Evolutionary conservation across 306 rosid genomes (phyloP).

Genomic region (Medicago ruthenica): DNA sequence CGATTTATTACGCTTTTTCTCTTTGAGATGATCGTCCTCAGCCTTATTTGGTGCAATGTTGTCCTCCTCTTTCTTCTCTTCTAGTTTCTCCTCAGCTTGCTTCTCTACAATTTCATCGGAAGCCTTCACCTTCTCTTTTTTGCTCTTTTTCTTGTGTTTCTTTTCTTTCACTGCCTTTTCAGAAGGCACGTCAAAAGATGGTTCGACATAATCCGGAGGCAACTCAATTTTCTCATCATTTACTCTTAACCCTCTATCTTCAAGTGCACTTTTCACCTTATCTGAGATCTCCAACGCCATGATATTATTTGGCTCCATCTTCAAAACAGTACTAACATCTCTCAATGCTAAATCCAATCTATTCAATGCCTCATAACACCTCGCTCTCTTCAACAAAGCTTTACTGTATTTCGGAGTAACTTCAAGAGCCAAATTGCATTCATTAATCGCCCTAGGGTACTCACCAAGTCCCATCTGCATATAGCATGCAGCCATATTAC

Average conservation of each 20-base stretch:
- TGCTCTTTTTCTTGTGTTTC: constrained; percentile 63
- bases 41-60: not conserved
- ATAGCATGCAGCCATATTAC: constrained; percentile 91
- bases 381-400: constrained; percentile 91
- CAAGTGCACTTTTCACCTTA: constrained; percentile 68
- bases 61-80: constrained; percentile 44
- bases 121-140: constrained; percentile 52
- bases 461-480: constrained; percentile 92
- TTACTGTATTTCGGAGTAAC: constrained; percentile 81
- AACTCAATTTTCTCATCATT: constrained; percentile 64
- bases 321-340: constrained; percentile 72
- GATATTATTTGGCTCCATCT: constrained; percentile 74
- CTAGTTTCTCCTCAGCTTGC: constrained; percentile 38
- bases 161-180: constrained; percentile 61
- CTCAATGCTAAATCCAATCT: constrained; percentile 82
- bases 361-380: constrained; percentile 88
- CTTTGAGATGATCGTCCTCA: constrained; percentile 22
- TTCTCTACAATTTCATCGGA: constrained; percentile 37
- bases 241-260: constrained; percentile 69
- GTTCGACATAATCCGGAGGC: constrained; percentile 79
- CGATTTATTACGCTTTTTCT: constrained; percentile 37
- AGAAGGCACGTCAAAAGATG: constrained; percentile 40
- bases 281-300: constrained; percentile 83
- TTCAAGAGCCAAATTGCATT: constrained; percentile 88
- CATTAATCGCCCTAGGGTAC: constrained; percentile 86